Conservation (phyloP, 1,139 yeast species). For the Lipomyces yarrowii region DNA sequence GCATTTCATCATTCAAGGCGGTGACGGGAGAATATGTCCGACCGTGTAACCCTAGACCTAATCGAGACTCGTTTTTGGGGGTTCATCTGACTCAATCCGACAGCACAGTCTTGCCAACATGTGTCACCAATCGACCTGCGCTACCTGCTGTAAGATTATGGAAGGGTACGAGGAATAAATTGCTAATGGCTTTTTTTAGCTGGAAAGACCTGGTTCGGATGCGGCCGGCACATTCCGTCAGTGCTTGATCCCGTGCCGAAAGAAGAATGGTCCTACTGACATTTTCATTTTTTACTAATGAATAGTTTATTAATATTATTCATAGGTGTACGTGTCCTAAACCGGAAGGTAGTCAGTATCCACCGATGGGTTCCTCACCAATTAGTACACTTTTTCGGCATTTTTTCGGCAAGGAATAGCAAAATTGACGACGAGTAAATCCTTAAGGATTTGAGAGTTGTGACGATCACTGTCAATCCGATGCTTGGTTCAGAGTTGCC, state of each 20-base stretch:
- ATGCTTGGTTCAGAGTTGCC: too few species aligned
- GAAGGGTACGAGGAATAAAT: background rate
- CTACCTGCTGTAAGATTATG: background rate
- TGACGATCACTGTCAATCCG: too few species aligned
- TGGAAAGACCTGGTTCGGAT: slow-evolving; percentile 30
- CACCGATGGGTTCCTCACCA: slow-evolving; percentile 10
- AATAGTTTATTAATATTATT: background rate
- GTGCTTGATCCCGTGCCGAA: slow-evolving; percentile 25
- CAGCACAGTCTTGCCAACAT: background rate
- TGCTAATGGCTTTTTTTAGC: background rate
- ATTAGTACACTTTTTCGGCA: background rate
- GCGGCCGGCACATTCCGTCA: slow-evolving; percentile 28
- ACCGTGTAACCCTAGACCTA: too few species aligned
- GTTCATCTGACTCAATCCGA: too few species aligned
- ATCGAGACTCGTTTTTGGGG: too few species aligned
- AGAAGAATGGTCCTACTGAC: slow-evolving; percentile 15
- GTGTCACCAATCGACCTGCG: background rate
- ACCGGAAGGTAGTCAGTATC: slow-evolving; percentile 17
- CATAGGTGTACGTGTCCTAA: slow-evolving; percentile 13
- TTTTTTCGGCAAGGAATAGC: too few species aligned
- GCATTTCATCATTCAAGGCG: too few species aligned
- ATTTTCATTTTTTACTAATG: background rate
- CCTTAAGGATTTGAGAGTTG: too few species aligned
- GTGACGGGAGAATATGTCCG: too few species aligned
- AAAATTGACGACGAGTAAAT: too few species aligned